phyloP scores from a whole-genome alignment of 176 grass and related monocot genomes.

The Triticum urartu region DNA sequence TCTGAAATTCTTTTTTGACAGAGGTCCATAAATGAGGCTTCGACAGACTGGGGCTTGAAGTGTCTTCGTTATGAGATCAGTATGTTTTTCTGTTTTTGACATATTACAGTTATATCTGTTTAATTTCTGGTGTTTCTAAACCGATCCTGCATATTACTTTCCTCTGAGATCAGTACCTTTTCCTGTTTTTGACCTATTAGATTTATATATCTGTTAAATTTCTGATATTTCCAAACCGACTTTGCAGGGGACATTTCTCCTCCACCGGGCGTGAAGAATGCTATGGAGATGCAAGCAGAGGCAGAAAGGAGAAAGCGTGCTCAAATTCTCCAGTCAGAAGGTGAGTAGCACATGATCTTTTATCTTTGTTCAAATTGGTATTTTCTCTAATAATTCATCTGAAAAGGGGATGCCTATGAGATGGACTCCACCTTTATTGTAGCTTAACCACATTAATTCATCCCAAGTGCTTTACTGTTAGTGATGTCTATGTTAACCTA shows the following conservation, averaged over 20 bases:
- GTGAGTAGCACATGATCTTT: conserved; percentile 33
- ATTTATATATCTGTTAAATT: background rate
- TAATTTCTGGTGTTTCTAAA: background rate
- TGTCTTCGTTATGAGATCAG: conserved; percentile 96
- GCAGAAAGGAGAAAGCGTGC: conserved; percentile 96
- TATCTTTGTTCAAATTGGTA: background rate
- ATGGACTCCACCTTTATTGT: background rate
- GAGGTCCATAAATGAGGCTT: conserved; percentile 92
- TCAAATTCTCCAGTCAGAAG: conserved; percentile 96
- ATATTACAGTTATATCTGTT: background rate
- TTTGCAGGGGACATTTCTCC: conserved; percentile 88
- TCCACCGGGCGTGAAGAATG: conserved; percentile 71
- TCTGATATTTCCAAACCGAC: conserved; percentile 26
- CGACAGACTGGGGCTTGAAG: conserved; percentile 80
- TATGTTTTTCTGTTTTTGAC: conserved; percentile 33
- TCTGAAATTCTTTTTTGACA: conserved; percentile 34
- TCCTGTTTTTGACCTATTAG: background rate
- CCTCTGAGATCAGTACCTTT: background rate
- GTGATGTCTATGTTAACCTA: background rate
- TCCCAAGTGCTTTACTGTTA: conserved; percentile 24
- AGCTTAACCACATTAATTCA: conserved; percentile 18
- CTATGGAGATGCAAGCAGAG: conserved; percentile 99
- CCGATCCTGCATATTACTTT: background rate
- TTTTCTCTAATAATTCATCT: background rate
- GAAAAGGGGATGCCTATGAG: background rate